These are phyloP conservation scores for Flaveria ramosissima DNA, from an alignment of 129 eudicot species.

Conservation along the genomic window DNA sequence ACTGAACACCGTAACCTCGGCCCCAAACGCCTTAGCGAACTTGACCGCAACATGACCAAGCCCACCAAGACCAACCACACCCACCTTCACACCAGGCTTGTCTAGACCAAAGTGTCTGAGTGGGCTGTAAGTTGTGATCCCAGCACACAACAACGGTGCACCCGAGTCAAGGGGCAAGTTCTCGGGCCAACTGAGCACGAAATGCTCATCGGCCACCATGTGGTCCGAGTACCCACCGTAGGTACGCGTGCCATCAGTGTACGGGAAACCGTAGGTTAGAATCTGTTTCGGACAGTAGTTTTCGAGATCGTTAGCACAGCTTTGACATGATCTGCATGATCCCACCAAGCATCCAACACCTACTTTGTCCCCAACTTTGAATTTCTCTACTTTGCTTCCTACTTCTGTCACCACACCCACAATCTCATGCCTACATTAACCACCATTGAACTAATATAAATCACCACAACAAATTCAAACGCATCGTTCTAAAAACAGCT, in stretches of 20 bases:
- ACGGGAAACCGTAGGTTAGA: background rate
- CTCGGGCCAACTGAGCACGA: background rate
- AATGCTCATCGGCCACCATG: conserved; percentile 14
- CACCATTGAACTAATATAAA: too few species aligned
- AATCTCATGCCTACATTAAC: conserved; percentile 14
- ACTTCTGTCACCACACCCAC: conserved; percentile 14
- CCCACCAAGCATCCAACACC: conserved; percentile 11
- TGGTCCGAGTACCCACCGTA: conserved; percentile 14
- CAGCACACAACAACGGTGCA: background rate
- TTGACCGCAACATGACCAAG: conserved; percentile 2
- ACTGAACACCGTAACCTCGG: background rate
- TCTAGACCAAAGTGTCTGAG: conserved; percentile 19
- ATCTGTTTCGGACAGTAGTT: background rate
- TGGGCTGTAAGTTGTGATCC: conserved; percentile 4
- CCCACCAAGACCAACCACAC: conserved; percentile 9
- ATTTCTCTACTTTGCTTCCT: background rate
- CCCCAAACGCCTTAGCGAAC: conserved; percentile 14
- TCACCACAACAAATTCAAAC: too few species aligned
- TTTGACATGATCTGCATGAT: conserved; percentile 12
- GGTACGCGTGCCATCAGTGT: background rate
- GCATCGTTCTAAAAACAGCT: too few species aligned
- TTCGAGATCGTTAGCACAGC: conserved; percentile 3
- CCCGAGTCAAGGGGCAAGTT: conserved; percentile 7
- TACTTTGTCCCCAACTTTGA: background rate
- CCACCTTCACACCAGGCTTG: conserved; percentile 19